phyloP scores from a whole-genome alignment of 441 rosid genomes.

The Populus hybrid region DNA sequence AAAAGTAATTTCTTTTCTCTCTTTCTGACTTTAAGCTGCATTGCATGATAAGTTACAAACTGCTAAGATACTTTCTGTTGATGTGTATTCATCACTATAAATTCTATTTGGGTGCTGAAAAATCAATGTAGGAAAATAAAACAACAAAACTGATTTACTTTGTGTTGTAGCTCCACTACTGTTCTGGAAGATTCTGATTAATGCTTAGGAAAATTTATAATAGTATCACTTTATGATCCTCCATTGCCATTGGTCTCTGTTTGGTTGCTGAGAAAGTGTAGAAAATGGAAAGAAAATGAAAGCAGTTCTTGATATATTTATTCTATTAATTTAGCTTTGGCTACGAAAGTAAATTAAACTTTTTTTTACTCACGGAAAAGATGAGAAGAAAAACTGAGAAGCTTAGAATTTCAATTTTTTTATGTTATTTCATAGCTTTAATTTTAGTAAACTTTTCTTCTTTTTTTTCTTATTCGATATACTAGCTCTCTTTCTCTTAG shows the following conservation, averaged over 20 bases:
- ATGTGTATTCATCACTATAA: neutral
- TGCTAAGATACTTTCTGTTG: neutral
- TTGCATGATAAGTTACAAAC: neutral
- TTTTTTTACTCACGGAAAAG: neutral
- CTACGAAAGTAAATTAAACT: too few relatives aligned
- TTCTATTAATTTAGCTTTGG: neutral
- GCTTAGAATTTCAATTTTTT: neutral
- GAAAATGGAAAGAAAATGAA: neutral
- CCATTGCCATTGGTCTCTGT: neutral
- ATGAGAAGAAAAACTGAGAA: neutral
- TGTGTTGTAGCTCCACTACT: neutral
- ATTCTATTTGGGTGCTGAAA: neutral
- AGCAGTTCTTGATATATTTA: neutral
- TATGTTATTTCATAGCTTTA: neutral
- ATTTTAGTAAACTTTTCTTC: neutral
- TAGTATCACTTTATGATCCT: neutral
- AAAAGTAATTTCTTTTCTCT: neutral
- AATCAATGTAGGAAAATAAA: neutral
- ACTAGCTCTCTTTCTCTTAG: neutral
- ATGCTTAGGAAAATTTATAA: neutral
- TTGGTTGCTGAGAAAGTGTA: slow-evolving; percentile 21
- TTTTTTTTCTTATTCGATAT: neutral
- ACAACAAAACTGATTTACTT: neutral
- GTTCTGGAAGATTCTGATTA: neutral
- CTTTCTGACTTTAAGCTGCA: neutral